Base-by-base conservation (phyloP, 2,329 filamentous ascomycete genomes). In the Aspergillus novoparasiticus region DNA sequence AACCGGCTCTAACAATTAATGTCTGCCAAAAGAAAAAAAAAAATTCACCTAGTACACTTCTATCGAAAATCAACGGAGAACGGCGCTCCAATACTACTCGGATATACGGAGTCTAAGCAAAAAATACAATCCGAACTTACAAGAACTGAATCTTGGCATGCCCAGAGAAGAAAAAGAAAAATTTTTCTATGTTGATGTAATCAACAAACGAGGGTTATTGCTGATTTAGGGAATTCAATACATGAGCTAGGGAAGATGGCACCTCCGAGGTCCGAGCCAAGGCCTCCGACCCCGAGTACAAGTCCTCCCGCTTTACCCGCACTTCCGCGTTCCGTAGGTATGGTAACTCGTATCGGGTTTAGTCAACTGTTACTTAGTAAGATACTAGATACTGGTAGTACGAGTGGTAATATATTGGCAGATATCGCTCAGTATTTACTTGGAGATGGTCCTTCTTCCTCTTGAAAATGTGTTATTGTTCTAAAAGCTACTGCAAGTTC, bases 221-320 rank as follows among this genome's bases (percentile, higher is more conserved):
- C 59, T 59, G 45, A 19, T 65, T 58, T 58, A 63, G 54, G 60
- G 62, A 67, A 64, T 66, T 63, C 60, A 32, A 36, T 28, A 36
- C 12, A 50, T 50, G 12, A 53, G 51, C 53, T 53, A 60, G 55
- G 58, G 58, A 57, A 48, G 58, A 62, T 67, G 63, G 63, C 54
- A 58, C 58, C 68, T 67, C 68, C 68, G 68, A 68, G 64, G 62
- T 66, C 68, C 66, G 68, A 68, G 62, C 48, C 62, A 65, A 67
- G 63, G 41, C 46, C 64, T 61, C 58, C 61, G 36, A 54, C 48
- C 46, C 46, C 46, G 46, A 50, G 46, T 50, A 26, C 14, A 50
- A 28, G 26, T 32, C 46, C 46, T 50, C 46, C 46, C 46, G 46
- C 46, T 50, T 50, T 50, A 50, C 34, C 53, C n/a, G 39, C 50